Conservation (phyloP, 257 asterid genomes). For the Primulina eburnea region DNA sequence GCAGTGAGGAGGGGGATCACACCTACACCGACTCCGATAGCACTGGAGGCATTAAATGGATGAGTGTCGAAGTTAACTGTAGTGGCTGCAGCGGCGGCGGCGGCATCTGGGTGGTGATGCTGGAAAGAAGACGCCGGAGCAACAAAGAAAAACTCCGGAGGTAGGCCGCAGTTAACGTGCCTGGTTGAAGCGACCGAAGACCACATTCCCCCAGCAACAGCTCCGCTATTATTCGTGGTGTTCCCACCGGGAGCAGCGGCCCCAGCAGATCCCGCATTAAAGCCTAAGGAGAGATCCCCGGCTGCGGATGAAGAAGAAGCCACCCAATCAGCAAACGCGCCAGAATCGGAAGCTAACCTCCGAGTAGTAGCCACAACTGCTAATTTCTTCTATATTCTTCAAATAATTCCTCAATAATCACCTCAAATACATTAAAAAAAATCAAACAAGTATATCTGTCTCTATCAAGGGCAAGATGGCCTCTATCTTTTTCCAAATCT, state of each 20-base stretch:
- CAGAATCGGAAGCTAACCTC: constrained; percentile 50
- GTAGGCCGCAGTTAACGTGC: constrained; percentile 60
- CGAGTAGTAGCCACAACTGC: constrained; percentile 76
- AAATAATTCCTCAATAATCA: not conserved
- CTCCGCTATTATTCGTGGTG: constrained; percentile 15
- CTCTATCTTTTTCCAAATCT: constrained; percentile 13
- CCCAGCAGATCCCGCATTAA: constrained; percentile 56
- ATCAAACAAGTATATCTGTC: constrained; percentile 18
- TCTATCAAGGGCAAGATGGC: constrained; percentile 18
- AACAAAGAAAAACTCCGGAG: constrained; percentile 60
- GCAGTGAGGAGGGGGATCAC: constrained; percentile 58
- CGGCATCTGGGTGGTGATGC: constrained; percentile 30
- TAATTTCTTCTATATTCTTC: constrained; percentile 13
- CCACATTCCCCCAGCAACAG: constrained; percentile 53
- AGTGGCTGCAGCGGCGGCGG: constrained; percentile 23
- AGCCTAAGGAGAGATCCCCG: constrained; percentile 69
- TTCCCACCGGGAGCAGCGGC: constrained; percentile 23
- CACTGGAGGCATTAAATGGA: constrained; percentile 28
- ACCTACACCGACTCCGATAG: constrained; percentile 31
- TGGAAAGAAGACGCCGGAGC: constrained; percentile 66
- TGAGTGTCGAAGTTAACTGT: constrained; percentile 58
- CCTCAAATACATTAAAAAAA: not conserved
- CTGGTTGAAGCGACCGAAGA: constrained; percentile 40
- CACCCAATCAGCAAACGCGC: constrained; percentile 74
- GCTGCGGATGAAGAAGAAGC: constrained; percentile 52